Conservation (phyloP, 352 stramenopile genomes). For the Hyaloperonospora brassicae region DNA sequence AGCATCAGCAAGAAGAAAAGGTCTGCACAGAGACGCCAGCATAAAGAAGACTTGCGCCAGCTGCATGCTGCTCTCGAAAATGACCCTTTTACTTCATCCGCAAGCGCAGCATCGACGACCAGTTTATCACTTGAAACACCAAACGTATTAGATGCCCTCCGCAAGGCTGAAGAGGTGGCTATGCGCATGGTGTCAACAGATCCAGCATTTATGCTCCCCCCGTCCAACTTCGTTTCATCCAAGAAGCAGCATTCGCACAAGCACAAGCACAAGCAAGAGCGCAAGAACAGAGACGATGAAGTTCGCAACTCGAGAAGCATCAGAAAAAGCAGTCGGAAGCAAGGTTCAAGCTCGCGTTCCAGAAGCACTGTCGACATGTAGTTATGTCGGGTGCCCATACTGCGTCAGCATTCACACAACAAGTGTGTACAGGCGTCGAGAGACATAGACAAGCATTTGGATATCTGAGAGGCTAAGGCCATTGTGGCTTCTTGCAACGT, state of each 20-base stretch:
- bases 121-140: slow-evolving; percentile 24
- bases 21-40: slow-evolving; percentile 27
- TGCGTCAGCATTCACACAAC: no score
- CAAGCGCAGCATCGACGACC: slow-evolving; percentile 2
- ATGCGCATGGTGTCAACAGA: slow-evolving; percentile 44
- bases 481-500: no score
- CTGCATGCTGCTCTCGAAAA: slow-evolving; percentile 28
- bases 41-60: slow-evolving; percentile 38
- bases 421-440: no score
- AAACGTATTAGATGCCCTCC: slow-evolving; percentile 64
- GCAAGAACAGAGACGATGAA: slow-evolving; percentile 20
- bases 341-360: slow-evolving; percentile 19
- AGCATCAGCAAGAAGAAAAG: slow-evolving; percentile 36
- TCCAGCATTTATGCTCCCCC: not conserved
- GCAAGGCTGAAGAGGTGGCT: slow-evolving; percentile 53
- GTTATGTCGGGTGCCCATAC: no score
- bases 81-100: slow-evolving; percentile 4
- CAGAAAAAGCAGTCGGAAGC: slow-evolving; percentile 25
- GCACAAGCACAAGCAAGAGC: slow-evolving; percentile 31
- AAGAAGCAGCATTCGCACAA: slow-evolving; percentile 23
- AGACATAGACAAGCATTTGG: no score
- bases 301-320: slow-evolving; percentile 8
- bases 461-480: no score
- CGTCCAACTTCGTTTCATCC: slow-evolving; percentile 8
- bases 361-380: slow-evolving; percentile 12